Evolutionary conservation across 1,139 yeast genomes (phyloP).

Genomic region (Debaryomyces singareniensis): DNA sequence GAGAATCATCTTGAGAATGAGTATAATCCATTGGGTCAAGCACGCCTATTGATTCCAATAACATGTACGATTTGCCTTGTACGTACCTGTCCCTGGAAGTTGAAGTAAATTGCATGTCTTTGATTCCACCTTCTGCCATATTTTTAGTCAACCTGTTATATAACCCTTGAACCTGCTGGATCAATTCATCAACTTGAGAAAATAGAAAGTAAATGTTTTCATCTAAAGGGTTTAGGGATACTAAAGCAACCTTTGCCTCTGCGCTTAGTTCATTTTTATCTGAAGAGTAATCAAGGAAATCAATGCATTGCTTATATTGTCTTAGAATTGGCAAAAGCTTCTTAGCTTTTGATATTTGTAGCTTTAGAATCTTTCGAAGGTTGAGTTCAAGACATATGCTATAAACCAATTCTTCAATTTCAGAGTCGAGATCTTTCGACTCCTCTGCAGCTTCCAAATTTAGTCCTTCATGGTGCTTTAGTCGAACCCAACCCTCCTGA

Average conservation of each 20-base stretch:
- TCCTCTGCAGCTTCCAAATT: conserved; percentile 15
- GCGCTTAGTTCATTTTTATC: conserved; percentile 14
- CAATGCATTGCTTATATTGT: conserved; percentile 24
- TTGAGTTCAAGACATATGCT: conserved; percentile 42
- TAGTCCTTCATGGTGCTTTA: conserved; percentile 63
- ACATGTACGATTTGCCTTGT: conserved; percentile 18
- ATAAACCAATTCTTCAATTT: conserved; percentile 29
- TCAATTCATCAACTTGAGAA: conserved; percentile 34
- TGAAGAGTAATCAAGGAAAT: conserved; percentile 18
- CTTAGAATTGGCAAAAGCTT: conserved; percentile 27
- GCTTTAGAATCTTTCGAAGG: conserved; percentile 35
- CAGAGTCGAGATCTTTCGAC: conserved; percentile 25
- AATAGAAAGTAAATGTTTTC: conserved; percentile 46
- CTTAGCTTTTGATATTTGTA: conserved; percentile 33
- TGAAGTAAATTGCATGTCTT: conserved; percentile 16
- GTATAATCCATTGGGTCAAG: conserved; percentile 8
- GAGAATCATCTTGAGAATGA: too few species aligned
- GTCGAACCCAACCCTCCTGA: conserved; percentile 57
- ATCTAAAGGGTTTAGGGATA: conserved; percentile 43
- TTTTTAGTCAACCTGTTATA: conserved; percentile 23
- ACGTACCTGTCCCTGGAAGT: conserved; percentile 23
- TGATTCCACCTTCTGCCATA: conserved; percentile 8
- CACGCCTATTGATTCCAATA: conserved; percentile 18
- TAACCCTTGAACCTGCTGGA: conserved; percentile 29
- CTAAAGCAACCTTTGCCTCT: conserved; percentile 24